These are phyloP conservation scores for Gastrodia elata DNA, from an alignment of 106 monocot genomes.

Conservation along the genomic window DNA sequence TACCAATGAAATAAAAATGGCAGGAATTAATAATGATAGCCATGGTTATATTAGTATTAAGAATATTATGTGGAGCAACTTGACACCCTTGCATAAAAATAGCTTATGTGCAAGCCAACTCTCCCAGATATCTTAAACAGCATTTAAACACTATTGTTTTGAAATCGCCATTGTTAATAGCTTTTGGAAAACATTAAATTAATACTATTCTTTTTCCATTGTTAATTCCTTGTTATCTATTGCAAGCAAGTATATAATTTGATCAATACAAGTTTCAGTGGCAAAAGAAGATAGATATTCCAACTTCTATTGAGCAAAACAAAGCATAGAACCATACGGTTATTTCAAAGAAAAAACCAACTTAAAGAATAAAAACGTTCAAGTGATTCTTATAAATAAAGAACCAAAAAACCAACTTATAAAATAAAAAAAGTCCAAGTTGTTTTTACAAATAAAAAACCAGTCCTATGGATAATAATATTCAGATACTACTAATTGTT, in stretches of 20 bases:
- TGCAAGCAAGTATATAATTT: background rate
- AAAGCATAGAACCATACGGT: background rate
- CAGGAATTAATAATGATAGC: background rate
- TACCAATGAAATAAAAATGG: conserved; percentile 15
- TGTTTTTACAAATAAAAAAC: background rate
- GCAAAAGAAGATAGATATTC: background rate
- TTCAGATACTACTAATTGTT: background rate
- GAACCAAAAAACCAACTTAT: too few species aligned
- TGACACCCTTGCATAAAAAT: background rate
- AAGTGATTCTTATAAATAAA: background rate
- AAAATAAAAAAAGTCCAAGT: background rate
- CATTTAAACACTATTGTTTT: background rate
- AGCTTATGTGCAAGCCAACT: background rate
- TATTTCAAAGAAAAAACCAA: background rate
- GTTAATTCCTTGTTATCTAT: background rate
- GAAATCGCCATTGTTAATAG: background rate
- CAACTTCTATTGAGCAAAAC: background rate
- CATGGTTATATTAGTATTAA: background rate
- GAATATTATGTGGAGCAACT: background rate
- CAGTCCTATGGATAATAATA: background rate
- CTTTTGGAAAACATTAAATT: background rate
- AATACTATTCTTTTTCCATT: background rate
- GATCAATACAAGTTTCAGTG: background rate
- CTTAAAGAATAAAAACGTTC: background rate
- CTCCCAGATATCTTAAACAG: background rate